phyloP scores from a whole-genome alignment of 495 filamentous ascomycete genomes.

The Margaritispora aquatica region DNA sequence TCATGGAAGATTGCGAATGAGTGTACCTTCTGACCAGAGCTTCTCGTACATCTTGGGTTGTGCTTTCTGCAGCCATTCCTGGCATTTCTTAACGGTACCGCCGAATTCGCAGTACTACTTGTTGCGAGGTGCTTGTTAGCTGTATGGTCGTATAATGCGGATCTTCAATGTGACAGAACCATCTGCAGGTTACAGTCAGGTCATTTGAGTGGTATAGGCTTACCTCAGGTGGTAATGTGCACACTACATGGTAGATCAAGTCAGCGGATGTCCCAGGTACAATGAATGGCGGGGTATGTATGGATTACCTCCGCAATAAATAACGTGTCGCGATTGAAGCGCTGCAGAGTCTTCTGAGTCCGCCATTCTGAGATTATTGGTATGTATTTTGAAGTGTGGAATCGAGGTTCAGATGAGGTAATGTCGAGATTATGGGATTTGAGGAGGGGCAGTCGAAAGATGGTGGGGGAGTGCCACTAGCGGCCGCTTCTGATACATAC shows the following conservation, averaged over 20 bases:
- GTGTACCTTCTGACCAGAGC: slow-evolving; percentile 77
- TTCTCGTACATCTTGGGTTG: slow-evolving; percentile 65
- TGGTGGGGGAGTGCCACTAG: too few species aligned
- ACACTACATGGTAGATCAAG: slow-evolving; percentile 51
- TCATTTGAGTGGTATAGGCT: background rate
- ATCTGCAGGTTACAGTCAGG: too few species aligned
- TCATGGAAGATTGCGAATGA: background rate
- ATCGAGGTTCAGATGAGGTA: background rate
- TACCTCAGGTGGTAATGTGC: slow-evolving; percentile 75
- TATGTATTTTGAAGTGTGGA: background rate
- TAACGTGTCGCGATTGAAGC: slow-evolving; percentile 57
- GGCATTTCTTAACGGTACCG: slow-evolving; percentile 95
- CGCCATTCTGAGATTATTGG: slow-evolving; percentile 26
- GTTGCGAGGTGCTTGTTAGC: slow-evolving; percentile 3
- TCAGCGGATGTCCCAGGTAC: slow-evolving; percentile 11
- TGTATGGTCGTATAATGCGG: background rate
- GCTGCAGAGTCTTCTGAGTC: slow-evolving; percentile 35
- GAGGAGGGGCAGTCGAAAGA: too few species aligned
- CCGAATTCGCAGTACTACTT: slow-evolving; percentile 96
- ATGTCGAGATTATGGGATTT: background rate
- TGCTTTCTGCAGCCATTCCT: slow-evolving; percentile 82
- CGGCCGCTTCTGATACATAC: too few species aligned
- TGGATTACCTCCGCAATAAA: slow-evolving; percentile 84
- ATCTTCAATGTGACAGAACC: too few species aligned
- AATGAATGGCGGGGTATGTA: slow-evolving; percentile 23